These are phyloP conservation scores for Marasmius sp. DNA, from an alignment of 1,284 basidiomycete species.

Conservation along the genomic window DNA sequence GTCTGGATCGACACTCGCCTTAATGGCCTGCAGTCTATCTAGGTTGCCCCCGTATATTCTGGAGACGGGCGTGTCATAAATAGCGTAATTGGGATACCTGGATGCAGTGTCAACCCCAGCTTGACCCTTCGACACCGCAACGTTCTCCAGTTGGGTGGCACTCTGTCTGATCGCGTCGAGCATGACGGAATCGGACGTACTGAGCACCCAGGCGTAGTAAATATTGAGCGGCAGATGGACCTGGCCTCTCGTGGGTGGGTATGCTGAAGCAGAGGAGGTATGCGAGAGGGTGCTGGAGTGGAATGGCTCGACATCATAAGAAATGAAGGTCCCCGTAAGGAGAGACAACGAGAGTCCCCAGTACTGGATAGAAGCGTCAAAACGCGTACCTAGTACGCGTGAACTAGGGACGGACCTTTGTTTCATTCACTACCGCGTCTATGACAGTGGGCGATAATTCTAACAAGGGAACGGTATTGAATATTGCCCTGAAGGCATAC, in stretches of 20 bases:
- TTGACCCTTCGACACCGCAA: slow-evolving; percentile 44
- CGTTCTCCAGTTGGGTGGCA: slow-evolving; percentile 33
- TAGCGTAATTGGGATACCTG: slow-evolving; percentile 55
- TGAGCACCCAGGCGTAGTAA: slow-evolving; percentile 41
- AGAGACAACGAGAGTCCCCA: slow-evolving; percentile 32
- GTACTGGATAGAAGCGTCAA: slow-evolving; percentile 5
- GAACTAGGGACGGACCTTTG: slow-evolving; percentile 32
- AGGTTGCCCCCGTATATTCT: slow-evolving; percentile 51
- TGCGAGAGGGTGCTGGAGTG: slow-evolving; percentile 43
- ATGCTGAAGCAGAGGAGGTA: slow-evolving; percentile 39
- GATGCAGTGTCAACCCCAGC: slow-evolving; percentile 32
- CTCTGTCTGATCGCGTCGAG: slow-evolving; percentile 38
- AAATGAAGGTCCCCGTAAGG: slow-evolving; percentile 36
- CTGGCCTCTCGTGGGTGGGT: slow-evolving; percentile 42
- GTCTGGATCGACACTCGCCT: slow-evolving; percentile 43
- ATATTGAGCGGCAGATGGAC: slow-evolving; percentile 47
- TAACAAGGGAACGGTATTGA: slow-evolving; percentile 48
- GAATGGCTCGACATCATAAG: slow-evolving; percentile 60
- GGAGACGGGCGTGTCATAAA: slow-evolving; percentile 42
- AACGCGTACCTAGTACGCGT: not conserved
- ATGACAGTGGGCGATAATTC: slow-evolving; percentile 41
- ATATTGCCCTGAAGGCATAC: slow-evolving; percentile 35
- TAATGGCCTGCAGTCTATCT: slow-evolving; percentile 36
- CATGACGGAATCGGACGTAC: slow-evolving; percentile 36
- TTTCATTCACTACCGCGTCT: slow-evolving; percentile 49